A percentile compares a stretch with the other conserved stretches of the same genome.
phyloP scores from a whole-genome alignment of 768 basidiomycete species.

The Xerocomus potaroensis region DNA sequence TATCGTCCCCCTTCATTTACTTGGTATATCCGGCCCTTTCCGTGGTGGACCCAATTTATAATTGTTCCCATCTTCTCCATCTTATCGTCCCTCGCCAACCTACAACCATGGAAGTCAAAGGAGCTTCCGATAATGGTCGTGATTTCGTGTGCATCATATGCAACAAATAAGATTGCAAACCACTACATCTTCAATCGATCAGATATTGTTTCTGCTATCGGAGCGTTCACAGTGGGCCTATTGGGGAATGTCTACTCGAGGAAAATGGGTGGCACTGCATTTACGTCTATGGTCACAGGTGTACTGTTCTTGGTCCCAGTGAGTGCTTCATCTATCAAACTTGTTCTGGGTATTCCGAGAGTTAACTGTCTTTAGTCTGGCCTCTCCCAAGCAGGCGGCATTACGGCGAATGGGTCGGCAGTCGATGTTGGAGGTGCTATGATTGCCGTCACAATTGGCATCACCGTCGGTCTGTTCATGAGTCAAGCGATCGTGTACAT shows the following conservation, averaged over 20 bases:
- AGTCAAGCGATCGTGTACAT: constrained; percentile 84
- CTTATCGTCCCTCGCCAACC: constrained; percentile 68
- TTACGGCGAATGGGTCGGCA: constrained; percentile 73
- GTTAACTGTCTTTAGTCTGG: constrained; percentile 51
- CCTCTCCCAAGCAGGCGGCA: constrained; percentile 80
- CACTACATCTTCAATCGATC: constrained; percentile 83
- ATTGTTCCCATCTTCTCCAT: constrained; percentile 75
- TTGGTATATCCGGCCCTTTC: constrained; percentile 83
- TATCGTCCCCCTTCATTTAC: constrained; percentile 59
- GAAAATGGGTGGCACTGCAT: constrained; percentile 80
- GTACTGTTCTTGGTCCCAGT: constrained; percentile 86
- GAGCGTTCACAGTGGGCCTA: constrained; percentile 76
- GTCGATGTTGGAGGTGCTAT: constrained; percentile 85
- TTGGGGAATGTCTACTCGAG: constrained; percentile 80
- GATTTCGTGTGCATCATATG: constrained; percentile 77
- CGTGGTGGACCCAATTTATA: constrained; percentile 69
- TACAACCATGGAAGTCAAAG: constrained; percentile 68
- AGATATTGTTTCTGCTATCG: constrained; percentile 81
- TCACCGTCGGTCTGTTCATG: constrained; percentile 86
- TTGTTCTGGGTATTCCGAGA: neutral
- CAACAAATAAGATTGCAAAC: constrained; percentile 77
- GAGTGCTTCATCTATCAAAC: constrained; percentile 29
- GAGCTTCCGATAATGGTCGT: constrained; percentile 80
- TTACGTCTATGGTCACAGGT: constrained; percentile 88
- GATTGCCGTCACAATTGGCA: constrained; percentile 88